phyloP scores from a whole-genome alignment of 305 asterid genomes.

The Vinca major region DNA sequence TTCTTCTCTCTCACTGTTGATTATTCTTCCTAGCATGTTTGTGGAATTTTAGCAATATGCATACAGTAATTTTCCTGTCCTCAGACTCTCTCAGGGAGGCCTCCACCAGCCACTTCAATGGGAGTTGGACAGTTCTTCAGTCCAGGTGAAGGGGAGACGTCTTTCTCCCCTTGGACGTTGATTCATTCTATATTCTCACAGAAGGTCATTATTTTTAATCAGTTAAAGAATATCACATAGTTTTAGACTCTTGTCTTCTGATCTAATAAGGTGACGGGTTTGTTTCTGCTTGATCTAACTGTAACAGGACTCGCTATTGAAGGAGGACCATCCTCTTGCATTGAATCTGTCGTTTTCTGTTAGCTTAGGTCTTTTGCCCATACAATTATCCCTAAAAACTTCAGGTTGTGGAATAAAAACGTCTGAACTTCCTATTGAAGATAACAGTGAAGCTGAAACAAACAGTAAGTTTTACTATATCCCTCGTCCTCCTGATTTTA shows the following conservation, averaged over 20 bases:
- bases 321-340: conserved; percentile 93
- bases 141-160: conserved; percentile 57
- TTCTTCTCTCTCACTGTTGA: background rate
- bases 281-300: conserved; percentile 25
- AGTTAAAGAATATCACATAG: conserved; percentile 13
- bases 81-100: conserved; percentile 93
- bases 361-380: conserved; percentile 93
- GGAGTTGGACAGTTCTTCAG: conserved; percentile 96
- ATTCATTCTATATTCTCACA: conserved; percentile 42
- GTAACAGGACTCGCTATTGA: conserved; percentile 58
- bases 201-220: conserved; percentile 41
- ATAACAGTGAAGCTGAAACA: conserved; percentile 51
- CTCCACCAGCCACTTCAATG: conserved; percentile 98
- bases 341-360: conserved; percentile 64
- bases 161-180: conserved; percentile 48
- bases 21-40: background rate
- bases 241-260: conserved; percentile 13
- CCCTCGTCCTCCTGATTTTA: conserved; percentile 10
- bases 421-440: conserved; percentile 64
- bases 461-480: conserved; percentile 42
- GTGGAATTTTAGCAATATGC: conserved; percentile 9
- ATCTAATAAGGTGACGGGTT: conserved; percentile 13
- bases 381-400: conserved; percentile 53
- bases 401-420: conserved; percentile 85
- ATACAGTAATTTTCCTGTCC: conserved; percentile 24